phyloP scores from a whole-genome alignment of 768 basidiomycete genomes.

The Termitomyces heimii region DNA sequence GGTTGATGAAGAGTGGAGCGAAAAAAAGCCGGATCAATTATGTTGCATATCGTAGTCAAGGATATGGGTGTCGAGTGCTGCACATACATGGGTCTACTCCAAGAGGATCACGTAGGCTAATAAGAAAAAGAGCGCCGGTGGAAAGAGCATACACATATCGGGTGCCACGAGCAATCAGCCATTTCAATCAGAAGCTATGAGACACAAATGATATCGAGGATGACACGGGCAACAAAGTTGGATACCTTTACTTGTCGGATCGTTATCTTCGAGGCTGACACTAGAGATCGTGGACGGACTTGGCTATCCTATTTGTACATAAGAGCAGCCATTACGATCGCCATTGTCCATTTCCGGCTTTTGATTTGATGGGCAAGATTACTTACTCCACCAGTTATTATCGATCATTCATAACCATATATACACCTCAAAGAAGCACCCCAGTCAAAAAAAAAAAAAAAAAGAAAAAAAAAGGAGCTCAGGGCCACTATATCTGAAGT shows the following conservation, averaged over 20 bases:
- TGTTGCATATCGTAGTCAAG: neutral
- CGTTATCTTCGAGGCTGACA: too few relatives aligned
- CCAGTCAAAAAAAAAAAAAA: conserved; percentile 7
- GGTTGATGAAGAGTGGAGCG: neutral
- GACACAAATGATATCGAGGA: conserved; percentile 3
- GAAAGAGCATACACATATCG: neutral
- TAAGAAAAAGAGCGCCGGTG: neutral
- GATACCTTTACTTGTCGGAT: too few relatives aligned
- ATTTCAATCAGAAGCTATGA: conserved; percentile 3
- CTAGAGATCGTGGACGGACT: neutral
- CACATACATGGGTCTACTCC: too few relatives aligned
- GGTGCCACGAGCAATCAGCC: neutral
- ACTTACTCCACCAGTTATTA: neutral
- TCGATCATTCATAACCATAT: neutral
- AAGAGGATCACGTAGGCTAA: conserved; percentile 2
- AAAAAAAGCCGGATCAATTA: neutral
- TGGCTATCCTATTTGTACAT: neutral
- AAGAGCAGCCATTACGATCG: neutral
- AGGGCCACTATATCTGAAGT: conserved; percentile 11
- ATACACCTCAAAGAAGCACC: conserved; percentile 1
- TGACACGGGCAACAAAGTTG: too few relatives aligned
- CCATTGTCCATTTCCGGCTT: neutral
- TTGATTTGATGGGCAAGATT: neutral
- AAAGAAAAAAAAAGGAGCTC: too few relatives aligned
- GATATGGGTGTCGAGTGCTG: neutral